Base-by-base conservation (phyloP, 768 basidiomycete species). In the Termitomyces sp. region DNA sequence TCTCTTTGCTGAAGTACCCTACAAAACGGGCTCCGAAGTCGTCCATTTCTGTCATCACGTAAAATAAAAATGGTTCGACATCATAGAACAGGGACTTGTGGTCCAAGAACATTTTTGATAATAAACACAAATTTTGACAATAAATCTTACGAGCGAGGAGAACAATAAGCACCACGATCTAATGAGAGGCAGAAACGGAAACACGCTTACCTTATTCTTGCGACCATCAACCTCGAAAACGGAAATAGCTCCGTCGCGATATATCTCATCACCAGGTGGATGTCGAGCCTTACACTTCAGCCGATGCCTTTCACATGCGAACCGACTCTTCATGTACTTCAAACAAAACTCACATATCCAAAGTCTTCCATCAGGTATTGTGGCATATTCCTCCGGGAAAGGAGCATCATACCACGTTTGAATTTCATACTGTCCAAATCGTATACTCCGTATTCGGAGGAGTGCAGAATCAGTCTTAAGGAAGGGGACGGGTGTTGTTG, bases 331-430 rank as follows among this genome's bases (percentile, higher is more conserved):
- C 90, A 97, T 96, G 65, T 98, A 98, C 75, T 95, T 98, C 66
- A 99, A 70, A 68, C 97, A 99, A 70, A 94, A 97, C 70, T 98
- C 96, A 72, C 97, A 99, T 68, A 97, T 87, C 94, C 94, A 98
- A 57, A 99, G 73, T 54, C 87, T 77, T 18, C 96, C 94, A 63
- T 98, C 94, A 22, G 94, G 91, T 56, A 95, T 88, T 55, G 85
- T 84, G 43, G 92, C 85, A 70, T 97, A 98, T 70, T 99, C 97
- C 68, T 98, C 96, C 0, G 97, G 96, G 69, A 98, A 98, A 6
- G 97, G 97, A 24, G 97, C 97, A 68, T 97, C 94, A 70, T 93
- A 98, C 97, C 97, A 99, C 3, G 97, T 98, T 69, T 93, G 86
- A 67, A 98, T 93, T 66, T 98, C 94, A 68, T 79, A 95, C 56